These are phyloP conservation scores for Drechmeria coniospora DNA, from an alignment of 2,329 filamentous ascomycete species.

Conservation along the genomic window DNA sequence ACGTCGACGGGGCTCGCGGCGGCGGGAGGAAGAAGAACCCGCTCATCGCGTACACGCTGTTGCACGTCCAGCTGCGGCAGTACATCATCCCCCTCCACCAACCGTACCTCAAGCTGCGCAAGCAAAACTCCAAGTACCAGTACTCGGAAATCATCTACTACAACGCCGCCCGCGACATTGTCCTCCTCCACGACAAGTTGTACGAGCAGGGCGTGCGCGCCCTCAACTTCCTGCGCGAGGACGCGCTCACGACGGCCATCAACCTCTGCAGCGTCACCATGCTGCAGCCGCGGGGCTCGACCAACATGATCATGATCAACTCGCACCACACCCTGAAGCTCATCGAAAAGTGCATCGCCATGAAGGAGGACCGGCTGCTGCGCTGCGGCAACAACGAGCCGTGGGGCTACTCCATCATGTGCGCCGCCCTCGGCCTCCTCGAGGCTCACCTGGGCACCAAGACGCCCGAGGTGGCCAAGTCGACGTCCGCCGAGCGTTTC, in stretches of 20 bases:
- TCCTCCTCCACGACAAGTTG: constrained; percentile 45
- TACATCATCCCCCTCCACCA: constrained; percentile 48
- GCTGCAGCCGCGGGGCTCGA: constrained; percentile 41
- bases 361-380: constrained; percentile 46
- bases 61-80: constrained; percentile 45
- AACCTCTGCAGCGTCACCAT: constrained; percentile 46
- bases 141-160: constrained; percentile 50
- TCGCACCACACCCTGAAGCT: constrained; percentile 43
- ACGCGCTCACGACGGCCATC: constrained; percentile 42
- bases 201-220: constrained; percentile 42
- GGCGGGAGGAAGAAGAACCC: constrained; percentile 37
- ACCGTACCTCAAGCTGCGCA: constrained; percentile 43
- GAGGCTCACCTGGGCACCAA: constrained; percentile 44
- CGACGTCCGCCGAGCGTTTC: constrained; percentile 42
- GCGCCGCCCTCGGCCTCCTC: constrained; percentile 40
- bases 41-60: constrained; percentile 40
- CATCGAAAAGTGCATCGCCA: constrained; percentile 43
- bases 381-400: constrained; percentile 49
- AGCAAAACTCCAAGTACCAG: constrained; percentile 45
- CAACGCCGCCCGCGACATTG: constrained; percentile 44
- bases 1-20: no score
- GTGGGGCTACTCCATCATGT: constrained; percentile 50
- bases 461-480: constrained; percentile 40
- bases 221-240: constrained; percentile 44
- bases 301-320: constrained; percentile 48